phyloP scores from a whole-genome alignment of 2,329 filamentous ascomycete species.

The Colletotrichum sp. region DNA sequence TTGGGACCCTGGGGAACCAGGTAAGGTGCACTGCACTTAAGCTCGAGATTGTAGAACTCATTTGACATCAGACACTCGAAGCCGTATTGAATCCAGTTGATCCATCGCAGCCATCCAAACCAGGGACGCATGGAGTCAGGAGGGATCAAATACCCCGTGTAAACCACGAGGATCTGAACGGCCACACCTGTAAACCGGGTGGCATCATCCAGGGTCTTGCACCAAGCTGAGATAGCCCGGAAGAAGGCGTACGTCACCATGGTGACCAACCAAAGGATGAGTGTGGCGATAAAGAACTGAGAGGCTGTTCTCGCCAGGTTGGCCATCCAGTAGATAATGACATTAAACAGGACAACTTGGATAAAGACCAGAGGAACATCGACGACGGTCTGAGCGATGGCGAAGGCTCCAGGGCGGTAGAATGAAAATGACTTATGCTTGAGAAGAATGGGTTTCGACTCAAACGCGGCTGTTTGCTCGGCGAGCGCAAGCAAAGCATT shows the following conservation, averaged over 20 bases:
- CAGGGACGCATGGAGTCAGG: slow-evolving; percentile 48
- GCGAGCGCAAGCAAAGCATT: slow-evolving; percentile 66
- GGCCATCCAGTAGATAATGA: slow-evolving; percentile 67
- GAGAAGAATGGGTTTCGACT: slow-evolving; percentile 67
- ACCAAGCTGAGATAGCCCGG: slow-evolving; percentile 51
- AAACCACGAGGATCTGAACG: slow-evolving; percentile 30
- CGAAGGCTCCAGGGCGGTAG: slow-evolving; percentile 66
- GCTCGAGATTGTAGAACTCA: slow-evolving; percentile 60
- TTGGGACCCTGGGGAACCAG: slow-evolving; percentile 57
- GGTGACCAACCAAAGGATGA: slow-evolving; percentile 59
- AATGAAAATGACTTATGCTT: slow-evolving; percentile 76
- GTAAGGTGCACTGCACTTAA: slow-evolving; percentile 59
- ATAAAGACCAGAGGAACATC: slow-evolving; percentile 61
- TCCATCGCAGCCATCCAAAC: slow-evolving; percentile 61
- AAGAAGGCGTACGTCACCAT: slow-evolving; percentile 62
- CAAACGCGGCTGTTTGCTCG: slow-evolving; percentile 65
- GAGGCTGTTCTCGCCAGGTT: slow-evolving; percentile 59
- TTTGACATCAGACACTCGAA: slow-evolving; percentile 73
- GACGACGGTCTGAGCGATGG: slow-evolving; percentile 36
- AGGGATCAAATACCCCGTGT: slow-evolving; percentile 54
- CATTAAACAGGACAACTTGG: slow-evolving; percentile 62
- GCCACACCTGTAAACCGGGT: slow-evolving; percentile 32
- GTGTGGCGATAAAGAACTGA: slow-evolving; percentile 65
- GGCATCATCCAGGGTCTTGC: slow-evolving; percentile 51
- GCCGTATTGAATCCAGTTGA: slow-evolving; percentile 59